Percentiles rank a stretch among this genome's conserved stretches.
phyloP scores from a whole-genome alignment of 805 yeast genomes.

The Metschnikowia cubensis region DNA sequence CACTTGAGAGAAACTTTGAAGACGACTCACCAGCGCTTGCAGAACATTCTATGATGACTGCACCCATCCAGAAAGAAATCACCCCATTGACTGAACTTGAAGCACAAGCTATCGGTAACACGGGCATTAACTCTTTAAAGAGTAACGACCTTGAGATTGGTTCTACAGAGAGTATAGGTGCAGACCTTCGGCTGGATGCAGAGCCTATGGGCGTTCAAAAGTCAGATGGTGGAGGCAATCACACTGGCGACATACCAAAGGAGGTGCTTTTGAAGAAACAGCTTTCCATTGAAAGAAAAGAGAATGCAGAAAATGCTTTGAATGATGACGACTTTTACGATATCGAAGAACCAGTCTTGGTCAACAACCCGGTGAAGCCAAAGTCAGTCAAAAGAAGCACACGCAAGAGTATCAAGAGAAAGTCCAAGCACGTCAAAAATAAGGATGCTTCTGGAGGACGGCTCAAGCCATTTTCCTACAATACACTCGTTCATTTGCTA shows the following conservation, averaged over 20 bases:
- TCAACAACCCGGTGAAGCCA: slow-evolving; percentile 28
- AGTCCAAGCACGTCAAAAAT: slow-evolving; percentile 14
- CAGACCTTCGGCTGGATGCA: not conserved
- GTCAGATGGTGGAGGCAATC: not conserved
- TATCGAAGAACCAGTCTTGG: slow-evolving; percentile 33
- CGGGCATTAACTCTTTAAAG: not conserved
- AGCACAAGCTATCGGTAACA: not conserved
- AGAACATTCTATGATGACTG: not conserved
- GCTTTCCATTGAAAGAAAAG: not conserved
- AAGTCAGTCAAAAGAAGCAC: slow-evolving; percentile 25
- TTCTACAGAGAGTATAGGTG: not conserved
- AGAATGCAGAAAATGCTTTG: not conserved
- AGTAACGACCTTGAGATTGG: not conserved
- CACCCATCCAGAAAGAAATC: not conserved
- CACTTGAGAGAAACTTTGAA: not conserved
- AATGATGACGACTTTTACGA: slow-evolving; percentile 34
- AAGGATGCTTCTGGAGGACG: slow-evolving; percentile 8
- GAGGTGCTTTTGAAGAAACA: not conserved
- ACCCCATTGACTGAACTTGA: not conserved
- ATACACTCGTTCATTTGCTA: slow-evolving; percentile 47
- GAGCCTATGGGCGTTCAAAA: not conserved
- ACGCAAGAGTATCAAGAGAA: slow-evolving; percentile 20
- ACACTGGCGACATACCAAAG: not conserved
- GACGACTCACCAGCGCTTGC: not conserved
- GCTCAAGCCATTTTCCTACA: slow-evolving; percentile 38